phyloP scores from a whole-genome alignment of 1,139 yeast genomes.

The Yamadazyma dushanensis region DNA sequence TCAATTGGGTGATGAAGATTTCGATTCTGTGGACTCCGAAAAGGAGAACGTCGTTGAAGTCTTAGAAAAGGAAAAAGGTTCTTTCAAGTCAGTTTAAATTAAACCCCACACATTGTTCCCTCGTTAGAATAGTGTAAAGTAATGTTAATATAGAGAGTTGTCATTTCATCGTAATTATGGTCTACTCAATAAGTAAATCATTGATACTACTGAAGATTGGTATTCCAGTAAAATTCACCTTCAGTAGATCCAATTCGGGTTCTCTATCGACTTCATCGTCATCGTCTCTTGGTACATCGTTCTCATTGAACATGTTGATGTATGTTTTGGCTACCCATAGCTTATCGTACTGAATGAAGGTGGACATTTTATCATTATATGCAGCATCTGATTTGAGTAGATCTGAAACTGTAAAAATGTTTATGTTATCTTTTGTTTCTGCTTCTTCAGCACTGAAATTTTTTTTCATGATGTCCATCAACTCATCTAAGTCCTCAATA shows the following conservation, averaged over 20 bases:
- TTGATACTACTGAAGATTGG: constrained; percentile 7
- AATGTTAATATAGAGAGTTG: too few relatives aligned
- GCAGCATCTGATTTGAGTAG: constrained; percentile 8
- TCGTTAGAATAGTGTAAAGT: too few relatives aligned
- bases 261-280: constrained; percentile 7
- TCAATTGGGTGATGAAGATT: constrained; percentile 42
- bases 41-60: constrained; percentile 8
- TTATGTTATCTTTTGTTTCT: constrained; percentile 6
- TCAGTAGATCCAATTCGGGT: constrained; percentile 8
- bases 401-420: constrained; percentile 11
- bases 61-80: constrained; percentile 4
- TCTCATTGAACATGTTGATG: constrained; percentile 10
- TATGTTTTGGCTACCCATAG: constrained; percentile 12
- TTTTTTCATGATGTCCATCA: constrained; percentile 5
- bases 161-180: too few relatives aligned
- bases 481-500: constrained; percentile 4
- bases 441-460: constrained; percentile 8
- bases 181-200: constrained; percentile 10
- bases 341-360: constrained; percentile 11
- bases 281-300: constrained; percentile 13
- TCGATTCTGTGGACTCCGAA: constrained; percentile 14
- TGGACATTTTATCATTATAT: constrained; percentile 7
- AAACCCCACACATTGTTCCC: too few relatives aligned
- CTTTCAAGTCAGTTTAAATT: too few relatives aligned
- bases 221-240: constrained; percentile 4